These are phyloP conservation scores for Drosera capensis DNA, from an alignment of 148 eudicot species.

Conservation along the genomic window DNA sequence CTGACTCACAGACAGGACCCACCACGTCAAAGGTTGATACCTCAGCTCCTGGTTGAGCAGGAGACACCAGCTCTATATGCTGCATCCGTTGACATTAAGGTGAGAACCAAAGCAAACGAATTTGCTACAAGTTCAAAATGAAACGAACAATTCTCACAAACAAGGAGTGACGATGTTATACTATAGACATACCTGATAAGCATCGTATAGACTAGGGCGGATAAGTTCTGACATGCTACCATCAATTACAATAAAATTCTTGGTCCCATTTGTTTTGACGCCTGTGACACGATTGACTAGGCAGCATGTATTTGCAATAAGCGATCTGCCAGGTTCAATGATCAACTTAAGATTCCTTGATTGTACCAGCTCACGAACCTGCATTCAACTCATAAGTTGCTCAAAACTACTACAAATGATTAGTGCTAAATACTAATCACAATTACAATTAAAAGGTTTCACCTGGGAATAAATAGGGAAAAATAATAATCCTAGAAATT, in stretches of 20 bases:
- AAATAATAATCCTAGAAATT: too few species aligned
- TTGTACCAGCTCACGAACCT: constrained; percentile 81
- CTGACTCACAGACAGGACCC: constrained; percentile 96
- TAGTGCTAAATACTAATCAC: too few species aligned
- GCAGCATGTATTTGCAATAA: constrained; percentile 91
- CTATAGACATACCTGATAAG: constrained; percentile 97
- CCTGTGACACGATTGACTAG: constrained; percentile 88
- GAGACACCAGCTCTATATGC: constrained; percentile 89
- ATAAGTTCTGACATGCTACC: constrained; percentile 99
- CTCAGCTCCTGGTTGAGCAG: constrained; percentile 42
- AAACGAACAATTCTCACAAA: too few species aligned
- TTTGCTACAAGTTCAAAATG: too few species aligned
- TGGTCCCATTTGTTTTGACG: constrained; percentile 90
- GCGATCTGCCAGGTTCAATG: constrained; percentile 93
- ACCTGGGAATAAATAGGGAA: too few species aligned
- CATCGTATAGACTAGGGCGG: constrained; percentile 88
- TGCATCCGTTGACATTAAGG: too few species aligned
- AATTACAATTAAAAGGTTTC: too few species aligned
- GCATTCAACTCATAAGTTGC: too few species aligned
- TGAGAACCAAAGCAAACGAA: too few species aligned
- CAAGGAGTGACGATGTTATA: too few species aligned
- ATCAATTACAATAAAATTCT: constrained; percentile 76
- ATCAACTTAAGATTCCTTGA: constrained; percentile 76
- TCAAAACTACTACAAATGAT: too few species aligned
- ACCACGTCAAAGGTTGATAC: constrained; percentile 69